Conservation (phyloP, 805 yeast genomes). For the Saccharomycodes ludwigii region DNA sequence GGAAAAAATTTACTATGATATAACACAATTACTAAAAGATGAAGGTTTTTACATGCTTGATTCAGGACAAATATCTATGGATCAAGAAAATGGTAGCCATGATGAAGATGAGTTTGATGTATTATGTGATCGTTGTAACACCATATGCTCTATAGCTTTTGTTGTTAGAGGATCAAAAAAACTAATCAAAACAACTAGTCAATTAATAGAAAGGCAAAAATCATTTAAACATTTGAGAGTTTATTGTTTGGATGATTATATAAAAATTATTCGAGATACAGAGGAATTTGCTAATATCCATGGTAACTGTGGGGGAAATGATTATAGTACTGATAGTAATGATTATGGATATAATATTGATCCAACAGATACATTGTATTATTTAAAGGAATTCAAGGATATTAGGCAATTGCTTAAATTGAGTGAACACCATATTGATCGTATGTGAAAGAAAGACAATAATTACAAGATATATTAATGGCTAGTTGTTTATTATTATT, state of each 20-base stretch:
- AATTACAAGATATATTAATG: too few species aligned
- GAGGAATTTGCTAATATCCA: too few species aligned
- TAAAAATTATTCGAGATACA: not conserved
- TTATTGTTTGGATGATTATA: slow-evolving; percentile 13
- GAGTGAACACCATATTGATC: too few species aligned
- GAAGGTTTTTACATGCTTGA: slow-evolving; percentile 12
- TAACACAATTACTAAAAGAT: slow-evolving; percentile 13
- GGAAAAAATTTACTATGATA: slow-evolving; percentile 11
- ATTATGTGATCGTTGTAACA: slow-evolving; percentile 24
- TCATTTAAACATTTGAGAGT: slow-evolving; percentile 10
- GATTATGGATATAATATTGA: too few species aligned
- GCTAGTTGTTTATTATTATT: too few species aligned
- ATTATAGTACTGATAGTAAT: too few species aligned
- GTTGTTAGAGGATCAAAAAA: too few species aligned
- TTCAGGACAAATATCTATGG: slow-evolving; percentile 1
- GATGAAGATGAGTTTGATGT: slow-evolving; percentile 21
- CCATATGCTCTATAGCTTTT: slow-evolving; percentile 27
- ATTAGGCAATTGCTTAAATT: too few species aligned
- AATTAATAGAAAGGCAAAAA: slow-evolving; percentile 10
- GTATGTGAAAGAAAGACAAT: too few species aligned
- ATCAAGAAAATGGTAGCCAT: slow-evolving; percentile 3
- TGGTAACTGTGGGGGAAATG: too few species aligned
- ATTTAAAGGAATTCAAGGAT: too few species aligned
- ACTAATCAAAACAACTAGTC: slow-evolving; percentile 5
- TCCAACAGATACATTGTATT: too few species aligned